Percentiles rank a stretch among this genome's conserved stretches.
Evolutionary conservation across 2,329 filamentous ascomycete species (phyloP).

Genomic region (Thelonectria olida): DNA sequence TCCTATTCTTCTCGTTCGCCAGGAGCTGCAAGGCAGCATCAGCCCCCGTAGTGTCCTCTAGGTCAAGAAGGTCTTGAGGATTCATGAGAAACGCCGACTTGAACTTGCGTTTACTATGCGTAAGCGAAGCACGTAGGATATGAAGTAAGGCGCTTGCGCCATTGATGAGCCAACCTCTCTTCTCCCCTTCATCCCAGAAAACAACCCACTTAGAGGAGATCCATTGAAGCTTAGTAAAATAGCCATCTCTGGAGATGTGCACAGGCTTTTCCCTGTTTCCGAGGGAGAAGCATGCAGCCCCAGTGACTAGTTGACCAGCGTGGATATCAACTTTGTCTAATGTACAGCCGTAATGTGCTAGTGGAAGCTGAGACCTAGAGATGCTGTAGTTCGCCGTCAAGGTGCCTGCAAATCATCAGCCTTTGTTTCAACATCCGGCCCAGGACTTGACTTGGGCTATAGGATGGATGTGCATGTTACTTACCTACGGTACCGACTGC

Average conservation of each 20-base stretch:
- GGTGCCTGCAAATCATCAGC: background rate
- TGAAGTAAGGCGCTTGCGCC: conserved; percentile 38
- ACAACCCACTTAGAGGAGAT: conserved; percentile 30
- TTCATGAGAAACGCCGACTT: background rate
- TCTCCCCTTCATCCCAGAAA: conserved; percentile 38
- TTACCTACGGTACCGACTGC: background rate
- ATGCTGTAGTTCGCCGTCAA: background rate
- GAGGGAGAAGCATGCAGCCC: background rate
- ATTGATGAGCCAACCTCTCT: conserved; percentile 41
- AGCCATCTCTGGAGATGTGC: conserved; percentile 3
- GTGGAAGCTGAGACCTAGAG: background rate
- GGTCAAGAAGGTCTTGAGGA: background rate
- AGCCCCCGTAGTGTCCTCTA: background rate
- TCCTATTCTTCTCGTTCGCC: background rate
- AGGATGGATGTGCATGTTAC: too few species aligned
- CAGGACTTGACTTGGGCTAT: background rate
- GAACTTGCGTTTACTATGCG: conserved; percentile 8
- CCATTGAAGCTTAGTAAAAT: conserved; percentile 21
- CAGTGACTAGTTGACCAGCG: background rate
- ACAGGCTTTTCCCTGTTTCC: background rate
- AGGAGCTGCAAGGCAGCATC: background rate
- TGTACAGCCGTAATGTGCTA: background rate
- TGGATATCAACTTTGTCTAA: background rate
- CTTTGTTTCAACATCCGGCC: background rate
- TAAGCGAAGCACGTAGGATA: conserved; percentile 29